These are phyloP conservation scores for Penicillium palitans DNA, from an alignment of 2,329 filamentous ascomycete genomes.

Conservation along the genomic window DNA sequence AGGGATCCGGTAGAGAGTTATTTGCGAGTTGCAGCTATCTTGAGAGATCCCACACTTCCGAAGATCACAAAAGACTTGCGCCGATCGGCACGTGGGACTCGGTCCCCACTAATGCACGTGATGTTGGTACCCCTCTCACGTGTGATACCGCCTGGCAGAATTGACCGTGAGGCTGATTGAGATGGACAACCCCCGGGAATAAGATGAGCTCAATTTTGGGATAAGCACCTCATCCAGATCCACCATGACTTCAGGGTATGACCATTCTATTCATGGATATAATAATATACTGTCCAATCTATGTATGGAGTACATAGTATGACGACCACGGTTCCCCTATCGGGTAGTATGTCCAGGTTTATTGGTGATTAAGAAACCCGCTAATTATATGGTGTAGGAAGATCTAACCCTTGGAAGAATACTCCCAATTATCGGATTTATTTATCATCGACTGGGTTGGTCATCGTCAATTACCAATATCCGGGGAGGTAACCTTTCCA, in stretches of 20 bases:
- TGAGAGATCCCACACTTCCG: constrained; percentile 4
- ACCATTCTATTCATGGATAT: not conserved
- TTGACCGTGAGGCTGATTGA: not conserved
- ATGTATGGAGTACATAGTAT: not conserved
- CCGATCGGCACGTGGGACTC: constrained; percentile 10
- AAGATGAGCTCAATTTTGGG: not conserved
- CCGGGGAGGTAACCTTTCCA: not conserved
- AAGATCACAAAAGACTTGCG: constrained; percentile 8
- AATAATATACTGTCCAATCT: not conserved
- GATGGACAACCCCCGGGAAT: not conserved
- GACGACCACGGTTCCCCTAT: not conserved
- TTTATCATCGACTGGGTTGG: constrained; percentile 1
- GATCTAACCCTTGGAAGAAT: not conserved
- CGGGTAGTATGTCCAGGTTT: not conserved
- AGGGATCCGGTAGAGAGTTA: not conserved
- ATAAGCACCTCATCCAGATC: not conserved
- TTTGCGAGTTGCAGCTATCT: not conserved
- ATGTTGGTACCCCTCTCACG: not conserved
- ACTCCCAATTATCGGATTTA: not conserved
- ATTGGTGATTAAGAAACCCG: not conserved
- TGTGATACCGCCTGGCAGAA: constrained; percentile 3
- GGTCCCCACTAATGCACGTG: constrained; percentile 4
- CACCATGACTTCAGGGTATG: constrained; percentile 1
- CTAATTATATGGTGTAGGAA: not conserved
- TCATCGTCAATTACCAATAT: constrained; percentile 4